Evolutionary conservation across 1,139 yeast genomes (phyloP).

Genomic region (Candida sanyaensis): DNA sequence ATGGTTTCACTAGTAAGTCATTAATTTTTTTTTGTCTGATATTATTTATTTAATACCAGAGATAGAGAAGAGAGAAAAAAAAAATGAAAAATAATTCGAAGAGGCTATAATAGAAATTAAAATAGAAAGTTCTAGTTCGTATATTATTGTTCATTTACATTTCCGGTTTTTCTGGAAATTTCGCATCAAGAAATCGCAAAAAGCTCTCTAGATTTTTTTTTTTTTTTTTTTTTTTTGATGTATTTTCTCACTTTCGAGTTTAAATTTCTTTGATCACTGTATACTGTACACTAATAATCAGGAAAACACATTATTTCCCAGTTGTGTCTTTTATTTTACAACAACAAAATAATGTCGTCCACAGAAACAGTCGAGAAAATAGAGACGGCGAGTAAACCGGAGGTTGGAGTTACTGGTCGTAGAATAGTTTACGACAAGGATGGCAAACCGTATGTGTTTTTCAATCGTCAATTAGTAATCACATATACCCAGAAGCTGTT

Average conservation of each 20-base stretch:
- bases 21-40: no score
- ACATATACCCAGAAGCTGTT: conserved; percentile 2
- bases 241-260: background rate
- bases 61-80: background rate
- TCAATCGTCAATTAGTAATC: conserved; percentile 3
- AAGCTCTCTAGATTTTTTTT: background rate
- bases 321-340: background rate
- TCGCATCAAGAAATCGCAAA: background rate
- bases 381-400: conserved; percentile 27
- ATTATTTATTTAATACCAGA: no score
- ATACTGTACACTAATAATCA: no score
- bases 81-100: background rate
- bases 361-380: conserved; percentile 3
- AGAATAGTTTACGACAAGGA: conserved; percentile 79
- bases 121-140: background rate
- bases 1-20: no score
- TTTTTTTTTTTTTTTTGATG: background rate
- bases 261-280: background rate
- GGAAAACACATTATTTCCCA: no score
- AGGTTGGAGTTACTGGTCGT: conserved; percentile 60
- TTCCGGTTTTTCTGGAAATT: background rate
- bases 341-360: background rate
- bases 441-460: conserved; percentile 77
- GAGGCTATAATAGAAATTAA: background rate
- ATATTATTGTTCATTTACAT: background rate